Percentiles rank a stretch among this genome's conserved stretches.
These are phyloP conservation scores for Kurtzmaniella quercitrusa DNA, from an alignment of 1,139 yeast species.

Conservation along the genomic window DNA sequence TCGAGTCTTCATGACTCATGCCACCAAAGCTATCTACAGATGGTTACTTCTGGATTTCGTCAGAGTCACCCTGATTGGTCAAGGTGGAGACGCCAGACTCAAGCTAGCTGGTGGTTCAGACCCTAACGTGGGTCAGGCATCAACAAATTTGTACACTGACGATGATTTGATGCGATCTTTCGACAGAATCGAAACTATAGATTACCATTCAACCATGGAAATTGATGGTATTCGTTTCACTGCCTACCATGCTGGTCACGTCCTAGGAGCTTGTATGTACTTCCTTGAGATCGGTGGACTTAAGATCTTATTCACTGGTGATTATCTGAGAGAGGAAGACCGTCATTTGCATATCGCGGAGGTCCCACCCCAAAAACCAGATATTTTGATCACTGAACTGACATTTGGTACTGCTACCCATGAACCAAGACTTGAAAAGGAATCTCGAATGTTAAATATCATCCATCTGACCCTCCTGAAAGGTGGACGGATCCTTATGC, in stretches of 20 bases:
- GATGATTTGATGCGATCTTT: conserved; percentile 86
- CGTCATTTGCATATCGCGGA: conserved; percentile 95
- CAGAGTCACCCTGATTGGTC: conserved; percentile 75
- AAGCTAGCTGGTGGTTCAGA: conserved; percentile 20
- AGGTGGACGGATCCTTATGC: conserved; percentile 90
- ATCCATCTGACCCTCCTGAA: conserved; percentile 80
- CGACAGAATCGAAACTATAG: conserved; percentile 88
- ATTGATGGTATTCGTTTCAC: conserved; percentile 93
- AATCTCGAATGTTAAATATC: conserved; percentile 69
- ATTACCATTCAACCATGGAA: conserved; percentile 92
- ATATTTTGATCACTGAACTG: conserved; percentile 86
- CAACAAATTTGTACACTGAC: conserved; percentile 72
- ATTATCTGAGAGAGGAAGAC: conserved; percentile 91
- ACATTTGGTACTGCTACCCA: conserved; percentile 98
- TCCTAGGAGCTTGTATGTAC: conserved; percentile 97
- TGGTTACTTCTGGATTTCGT: conserved; percentile 96
- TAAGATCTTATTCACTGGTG: conserved; percentile 89
- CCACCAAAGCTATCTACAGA: conserved; percentile 94
- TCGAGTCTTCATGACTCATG: conserved; percentile 97
- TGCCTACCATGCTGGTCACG: conserved; percentile 99
- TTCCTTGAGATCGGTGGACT: conserved; percentile 92
- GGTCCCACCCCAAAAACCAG: conserved; percentile 86
- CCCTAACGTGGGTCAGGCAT: conserved; percentile 17
- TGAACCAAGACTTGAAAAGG: conserved; percentile 85
- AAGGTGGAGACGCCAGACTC: conserved; percentile 30